Percentiles rank a stretch among this genome's conserved stretches.
Evolutionary conservation across 441 rosid genomes (phyloP).

Genomic region (Capsella rubella): DNA sequence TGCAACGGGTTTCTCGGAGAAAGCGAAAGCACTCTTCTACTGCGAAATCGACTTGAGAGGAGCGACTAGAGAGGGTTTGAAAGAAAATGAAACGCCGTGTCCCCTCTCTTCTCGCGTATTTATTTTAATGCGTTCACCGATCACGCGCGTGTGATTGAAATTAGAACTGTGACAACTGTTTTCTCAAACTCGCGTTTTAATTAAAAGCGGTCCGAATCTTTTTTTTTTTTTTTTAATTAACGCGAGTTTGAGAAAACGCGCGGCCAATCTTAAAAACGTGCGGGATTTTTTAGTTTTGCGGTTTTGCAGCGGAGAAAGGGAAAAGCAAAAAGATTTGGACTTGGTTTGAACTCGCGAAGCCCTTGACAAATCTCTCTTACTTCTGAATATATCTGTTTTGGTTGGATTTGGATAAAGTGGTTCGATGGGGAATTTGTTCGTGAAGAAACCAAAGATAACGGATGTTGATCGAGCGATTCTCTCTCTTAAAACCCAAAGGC

Average conservation of each 20-base stretch:
- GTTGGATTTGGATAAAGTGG: conserved; percentile 11
- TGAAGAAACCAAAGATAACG: conserved; percentile 92
- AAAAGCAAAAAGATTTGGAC: conserved; percentile 9
- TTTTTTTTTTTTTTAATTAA: neutral
- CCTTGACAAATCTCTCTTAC: neutral
- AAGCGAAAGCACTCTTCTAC: conserved; percentile 11
- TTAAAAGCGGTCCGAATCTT: no score
- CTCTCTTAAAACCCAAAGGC: conserved; percentile 91
- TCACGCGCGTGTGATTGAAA: conserved; percentile 39
- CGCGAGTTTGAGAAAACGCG: conserved; percentile 36
- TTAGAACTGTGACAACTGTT: neutral
- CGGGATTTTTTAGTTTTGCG: neutral
- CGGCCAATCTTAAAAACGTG: conserved; percentile 18
- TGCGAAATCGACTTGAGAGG: conserved; percentile 2
- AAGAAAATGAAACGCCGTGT: conserved; percentile 16
- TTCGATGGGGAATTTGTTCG: conserved; percentile 86
- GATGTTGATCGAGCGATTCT: conserved; percentile 93
- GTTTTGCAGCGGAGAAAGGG: conserved; percentile 5
- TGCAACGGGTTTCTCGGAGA: neutral
- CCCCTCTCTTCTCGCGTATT: conserved; percentile 26
- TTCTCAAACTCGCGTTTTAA: no score
- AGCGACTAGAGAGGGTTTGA: neutral
- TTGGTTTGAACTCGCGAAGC: conserved; percentile 31
- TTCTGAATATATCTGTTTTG: neutral
- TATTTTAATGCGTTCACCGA: conserved; percentile 25